Evolutionary conservation across 1,284 basidiomycete species (phyloP), one percentile per base, ranked within the genome.

Genomic region (Ceratobasidium sp.): DNA sequence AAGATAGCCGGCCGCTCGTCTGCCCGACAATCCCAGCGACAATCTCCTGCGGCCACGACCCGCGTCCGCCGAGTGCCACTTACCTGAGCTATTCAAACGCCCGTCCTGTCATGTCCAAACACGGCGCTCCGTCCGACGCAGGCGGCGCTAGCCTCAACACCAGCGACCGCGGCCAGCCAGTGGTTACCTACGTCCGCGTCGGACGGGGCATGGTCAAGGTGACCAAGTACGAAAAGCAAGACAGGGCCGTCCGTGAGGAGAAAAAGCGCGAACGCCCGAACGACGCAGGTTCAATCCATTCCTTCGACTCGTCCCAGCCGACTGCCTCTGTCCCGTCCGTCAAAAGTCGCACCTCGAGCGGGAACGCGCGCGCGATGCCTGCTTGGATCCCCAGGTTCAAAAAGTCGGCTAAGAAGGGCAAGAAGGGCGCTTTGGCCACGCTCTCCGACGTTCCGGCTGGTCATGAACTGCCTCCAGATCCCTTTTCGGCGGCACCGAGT

Each of bases 131-230:
- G n/a, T 62, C 59, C 14, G 59, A 62, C 39, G 59, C 59, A 6
- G 59, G 43, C 41, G 59, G 59, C 59, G 43, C 59, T 16, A 62
- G 59, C 63, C 46, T 41, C 13, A 68, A 49, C 39, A 68, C 65
- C 5, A 68, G 66, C 41, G 66, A 58, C 54, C 34, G 54, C 11
- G 68, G 68, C 29, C 39, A 31, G 46, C 56, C 68, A 13, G 56
- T 61, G 1, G 68, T 72, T 14, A 72, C 68, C 41, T 72, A 72
- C 43, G 68, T 72, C 41, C 68, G 68, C 14, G 68, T 72, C 27
- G 68, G 68, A 24, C 68, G 68, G 13, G 68, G 68, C 16, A 72
- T 72, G 68, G 58, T 72, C 56, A 72, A 72, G 46, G 68, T 72
- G n/a, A 61, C 68, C 56, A 59, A 72, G 34, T 72, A 72, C 68